phyloP scores from a whole-genome alignment of 352 stramenopile genomes.

The Paralagenidium karlingii region DNA sequence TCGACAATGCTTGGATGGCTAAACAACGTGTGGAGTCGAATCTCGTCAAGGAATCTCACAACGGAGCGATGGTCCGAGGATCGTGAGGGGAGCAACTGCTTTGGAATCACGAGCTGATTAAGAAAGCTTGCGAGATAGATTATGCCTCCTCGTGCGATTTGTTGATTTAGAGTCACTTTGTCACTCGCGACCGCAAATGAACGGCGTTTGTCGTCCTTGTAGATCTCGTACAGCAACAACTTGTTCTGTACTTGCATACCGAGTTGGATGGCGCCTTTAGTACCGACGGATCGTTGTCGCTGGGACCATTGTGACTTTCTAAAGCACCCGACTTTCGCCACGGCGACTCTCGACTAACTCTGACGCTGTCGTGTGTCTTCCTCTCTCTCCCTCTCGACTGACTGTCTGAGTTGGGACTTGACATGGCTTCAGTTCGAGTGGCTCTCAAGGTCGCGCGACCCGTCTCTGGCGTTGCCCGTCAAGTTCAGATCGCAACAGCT shows the following conservation, averaged over 20 bases:
- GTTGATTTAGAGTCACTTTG: constrained; percentile 5
- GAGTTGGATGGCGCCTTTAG: constrained; percentile 3
- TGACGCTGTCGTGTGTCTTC: too few relatives aligned
- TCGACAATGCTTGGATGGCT: constrained; percentile 39
- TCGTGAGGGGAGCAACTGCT: constrained; percentile 8
- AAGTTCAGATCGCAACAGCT: too few relatives aligned
- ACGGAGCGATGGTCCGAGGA: too few relatives aligned
- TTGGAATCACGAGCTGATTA: constrained; percentile 5
- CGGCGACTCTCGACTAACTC: too few relatives aligned
- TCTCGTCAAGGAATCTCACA: constrained; percentile 65
- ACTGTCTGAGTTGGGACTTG: too few relatives aligned
- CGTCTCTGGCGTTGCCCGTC: too few relatives aligned
- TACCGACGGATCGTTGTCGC: too few relatives aligned
- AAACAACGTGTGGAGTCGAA: constrained; percentile 38
- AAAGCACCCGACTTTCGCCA: too few relatives aligned
- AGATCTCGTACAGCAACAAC: constrained; percentile 7
- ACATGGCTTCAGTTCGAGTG: too few relatives aligned
- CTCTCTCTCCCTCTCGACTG: too few relatives aligned
- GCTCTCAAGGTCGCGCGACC: too few relatives aligned
- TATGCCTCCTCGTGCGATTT: constrained; percentile 6
- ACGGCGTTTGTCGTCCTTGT: constrained; percentile 4
- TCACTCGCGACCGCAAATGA: constrained; percentile 3
- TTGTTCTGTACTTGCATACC: constrained; percentile 6
- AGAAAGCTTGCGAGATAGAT: constrained; percentile 8
- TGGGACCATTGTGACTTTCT: background rate